phyloP scores from a whole-genome alignment of 2,329 filamentous ascomycete genomes.

The Fusarium avenaceum region DNA sequence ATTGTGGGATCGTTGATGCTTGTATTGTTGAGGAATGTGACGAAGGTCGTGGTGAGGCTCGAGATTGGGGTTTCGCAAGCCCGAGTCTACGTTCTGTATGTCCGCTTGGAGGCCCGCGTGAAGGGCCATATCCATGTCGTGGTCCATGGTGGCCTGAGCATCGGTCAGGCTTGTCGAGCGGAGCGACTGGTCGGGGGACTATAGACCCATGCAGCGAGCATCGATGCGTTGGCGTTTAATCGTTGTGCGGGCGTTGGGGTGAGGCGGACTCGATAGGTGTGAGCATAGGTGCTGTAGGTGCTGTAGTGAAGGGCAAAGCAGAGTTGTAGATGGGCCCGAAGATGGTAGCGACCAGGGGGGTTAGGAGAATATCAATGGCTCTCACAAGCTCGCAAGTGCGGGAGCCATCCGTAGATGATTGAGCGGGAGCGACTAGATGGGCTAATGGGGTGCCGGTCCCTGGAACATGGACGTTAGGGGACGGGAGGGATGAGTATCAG shows the following conservation, averaged over 20 bases:
- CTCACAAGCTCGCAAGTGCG: conserved; percentile 39
- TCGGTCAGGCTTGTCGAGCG: conserved; percentile 59
- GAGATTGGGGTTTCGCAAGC: conserved; percentile 41
- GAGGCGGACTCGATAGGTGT: conserved; percentile 44
- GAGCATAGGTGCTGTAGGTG: conserved; percentile 36
- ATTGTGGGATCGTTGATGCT: conserved; percentile 48
- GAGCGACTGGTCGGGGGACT: conserved; percentile 59
- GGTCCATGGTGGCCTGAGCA: conserved; percentile 65
- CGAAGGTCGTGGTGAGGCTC: conserved; percentile 44
- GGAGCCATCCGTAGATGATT: conserved; percentile 39
- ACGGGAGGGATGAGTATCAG: conserved; percentile 36
- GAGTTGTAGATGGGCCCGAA: conserved; percentile 30
- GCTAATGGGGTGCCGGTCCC: conserved; percentile 38
- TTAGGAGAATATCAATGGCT: conserved; percentile 31
- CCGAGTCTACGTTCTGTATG: conserved; percentile 46
- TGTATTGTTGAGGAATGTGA: conserved; percentile 51
- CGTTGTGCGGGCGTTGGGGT: conserved; percentile 53
- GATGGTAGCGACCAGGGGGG: conserved; percentile 36
- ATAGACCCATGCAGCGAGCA: conserved; percentile 62
- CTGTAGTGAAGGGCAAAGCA: conserved; percentile 19
- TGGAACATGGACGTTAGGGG: conserved; percentile 37
- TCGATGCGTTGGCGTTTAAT: conserved; percentile 61
- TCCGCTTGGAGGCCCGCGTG: conserved; percentile 50
- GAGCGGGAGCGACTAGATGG: conserved; percentile 40
- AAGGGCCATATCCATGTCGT: conserved; percentile 53